Evolutionary conservation across 2,329 filamentous ascomycete genomes (phyloP), one percentile per base, ranked within the genome.

Genomic region (Apiospora koreana): DNA sequence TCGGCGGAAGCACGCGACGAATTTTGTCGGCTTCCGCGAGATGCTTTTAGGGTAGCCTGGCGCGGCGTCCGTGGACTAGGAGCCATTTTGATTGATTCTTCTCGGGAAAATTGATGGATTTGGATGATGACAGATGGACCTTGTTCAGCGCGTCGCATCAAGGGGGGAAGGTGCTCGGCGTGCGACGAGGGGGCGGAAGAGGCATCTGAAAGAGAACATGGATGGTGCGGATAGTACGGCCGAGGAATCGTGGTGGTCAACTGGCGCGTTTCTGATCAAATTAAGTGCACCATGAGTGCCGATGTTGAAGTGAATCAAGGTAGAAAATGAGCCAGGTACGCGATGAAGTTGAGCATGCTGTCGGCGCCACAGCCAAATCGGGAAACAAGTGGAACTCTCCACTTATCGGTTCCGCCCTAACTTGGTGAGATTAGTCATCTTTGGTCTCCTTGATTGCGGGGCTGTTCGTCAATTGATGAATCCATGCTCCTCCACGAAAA

Each of bases 141-240:
- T 74, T 74, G 76, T 76, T 79, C 78, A 80, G 77, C 77, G 77
- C 77, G 78, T 79, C 77, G 77, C 78, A 79, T 77, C 76, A 68
- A 75, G 74, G 72, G 70, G 75, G 71, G 75, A 74, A 74, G 76
- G 74, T 76, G 76, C 71, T 72, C 75, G 71, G 73, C 72, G 70
- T 73, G 75, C 70, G 76, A 75, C 69, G 73, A 73, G 68, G 73
- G 70, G 72, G 75, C 72, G 75, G 77, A 79, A 76, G 72, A 79
- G 74, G 76, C 78, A 80, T 80, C 78, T 76, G 77, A 75, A 72
- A 74, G 68, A 70, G 68, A 67, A 70, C 62, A 73, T 64, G 28
- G 31, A 62, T 23, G 54, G 18, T 38, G 54, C 31, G 54, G 54
- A 62, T 38, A 38, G 21, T 62, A n/a, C 28, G 54, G 21, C 54